Evolutionary conservation across 768 basidiomycete species (phyloP).

Genomic region (Mycena galopus): DNA sequence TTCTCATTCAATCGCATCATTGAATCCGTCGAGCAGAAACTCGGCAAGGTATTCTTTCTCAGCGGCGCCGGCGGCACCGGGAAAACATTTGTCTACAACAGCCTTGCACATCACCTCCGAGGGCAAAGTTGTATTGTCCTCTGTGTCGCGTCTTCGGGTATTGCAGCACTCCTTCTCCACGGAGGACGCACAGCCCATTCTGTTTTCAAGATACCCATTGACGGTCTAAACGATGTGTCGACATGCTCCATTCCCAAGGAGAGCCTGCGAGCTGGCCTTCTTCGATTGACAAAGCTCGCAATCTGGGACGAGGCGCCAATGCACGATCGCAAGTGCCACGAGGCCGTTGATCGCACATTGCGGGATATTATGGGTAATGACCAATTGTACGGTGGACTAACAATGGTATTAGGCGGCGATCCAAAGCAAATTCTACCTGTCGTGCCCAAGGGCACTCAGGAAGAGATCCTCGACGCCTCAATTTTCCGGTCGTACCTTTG

Average conservation of each 20-base stretch:
- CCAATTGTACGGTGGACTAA: constrained; percentile 28
- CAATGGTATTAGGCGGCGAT: constrained; percentile 49
- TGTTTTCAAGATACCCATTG: constrained; percentile 53
- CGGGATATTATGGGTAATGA: neutral
- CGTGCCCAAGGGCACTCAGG: constrained; percentile 44
- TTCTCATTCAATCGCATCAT: neutral
- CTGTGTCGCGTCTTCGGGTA: neutral
- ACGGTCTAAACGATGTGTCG: neutral
- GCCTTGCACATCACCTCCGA: neutral
- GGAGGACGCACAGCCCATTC: constrained; percentile 56
- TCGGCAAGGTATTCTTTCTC: neutral
- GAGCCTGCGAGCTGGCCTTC: constrained; percentile 34
- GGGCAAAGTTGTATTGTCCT: neutral
- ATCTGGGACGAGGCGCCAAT: neutral
- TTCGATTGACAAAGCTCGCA: neutral
- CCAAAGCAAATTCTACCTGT: constrained; percentile 55
- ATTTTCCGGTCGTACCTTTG: neutral
- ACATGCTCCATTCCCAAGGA: constrained; percentile 7
- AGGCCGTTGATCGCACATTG: neutral
- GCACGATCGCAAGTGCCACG: neutral
- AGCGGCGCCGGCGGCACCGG: neutral
- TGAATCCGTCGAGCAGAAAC: neutral
- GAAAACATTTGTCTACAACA: constrained; percentile 38
- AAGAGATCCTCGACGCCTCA: constrained; percentile 47
- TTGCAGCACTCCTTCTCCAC: neutral